Evolutionary conservation across 2,329 filamentous ascomycete genomes (phyloP), one percentile per base, ranked within the genome.

Genomic region (Exophiala aquamarina): DNA sequence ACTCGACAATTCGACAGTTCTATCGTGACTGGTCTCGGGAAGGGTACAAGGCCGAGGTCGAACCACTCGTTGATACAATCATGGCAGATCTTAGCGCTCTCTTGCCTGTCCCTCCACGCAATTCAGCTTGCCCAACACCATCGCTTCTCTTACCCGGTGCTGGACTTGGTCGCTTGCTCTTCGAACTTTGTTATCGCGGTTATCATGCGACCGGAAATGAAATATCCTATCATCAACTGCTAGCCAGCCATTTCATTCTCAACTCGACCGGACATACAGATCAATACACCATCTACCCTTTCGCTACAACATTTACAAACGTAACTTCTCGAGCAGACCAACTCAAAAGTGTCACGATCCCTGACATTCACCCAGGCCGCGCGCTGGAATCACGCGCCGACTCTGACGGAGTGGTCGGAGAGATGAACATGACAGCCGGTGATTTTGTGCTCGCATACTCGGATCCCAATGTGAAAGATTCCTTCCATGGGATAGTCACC

Each of bases 181-280:
- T 94, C 61, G 93, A 98, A 35, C 74, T 97, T 11, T 89, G 85
- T 63, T 72, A 72, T 20, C 74, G 72, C 1, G 91, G 93, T 9
- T 94, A 83, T 66, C 71, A 79, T 9, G 80, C 83, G 1, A 90
- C 96, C 66, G 92, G 92, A 20, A 97, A 96, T 63, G 88, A 98
- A 69, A 95, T 97, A 52, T 96, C 91, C 2, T 97, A 95, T 63
- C 93, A 98, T 66, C 89, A 95, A 65, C 79, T 98, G n/a, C 76
- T 97, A 48, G 89, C 89, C 1, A 94, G 88, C 48, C 80, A 79
- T 53, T 81, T 73, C 69, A 59, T 76, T 7, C 59, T 77, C 31
- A 77, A 77, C 48, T 66, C 70, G 59, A 87, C 84, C 3, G 59
- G 72, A 1, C 63, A 66, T 2, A 78, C 78, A 0, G 76, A 76